Base-by-base conservation (phyloP, 1,284 basidiomycete genomes). In the Malassezia japonica region DNA sequence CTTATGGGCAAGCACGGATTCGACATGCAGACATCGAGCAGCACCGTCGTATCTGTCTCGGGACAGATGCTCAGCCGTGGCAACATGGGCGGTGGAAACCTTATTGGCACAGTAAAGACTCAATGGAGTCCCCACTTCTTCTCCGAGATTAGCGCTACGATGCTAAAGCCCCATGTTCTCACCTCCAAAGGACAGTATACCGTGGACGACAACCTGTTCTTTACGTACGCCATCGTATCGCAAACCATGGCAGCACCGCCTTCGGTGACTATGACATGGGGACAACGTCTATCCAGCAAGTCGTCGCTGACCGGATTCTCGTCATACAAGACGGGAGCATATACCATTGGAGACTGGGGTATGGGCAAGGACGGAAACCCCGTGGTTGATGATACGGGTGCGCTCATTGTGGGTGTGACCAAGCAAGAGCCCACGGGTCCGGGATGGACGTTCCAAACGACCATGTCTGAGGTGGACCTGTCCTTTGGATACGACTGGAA, bases 51-150 rank as follows among this genome's bases (percentile, higher is more conserved):
- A 9, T 60, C 48, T 4, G 48, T 71, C 13, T 56, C 60, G 0
- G 69, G 66, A 2, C 76, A 77, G 46, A 76, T 77, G 70, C 64
- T 75, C 20, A 64, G 66, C 6, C 59, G 74, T 21, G 66, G 66
- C 39, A 70, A 75, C 6, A 60, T 66, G 15, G 76, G 77, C 8
- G 77, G 76, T 6, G 78, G 77, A 15, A 78, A 77, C 48, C 67
- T 83, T 49, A 65, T 79, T 36, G 82, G 81, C 37, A 81, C 81
- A 4, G 59, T 85, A 42, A 79, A 79, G 50, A 81, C 84, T 61
- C 82, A 83, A 55, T 79, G 80, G 66, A 80, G 79, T 20, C 80
- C 81, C 12, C 76, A 78, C 31, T 68, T 83, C 7, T 74, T 33
- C 68, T 61, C 61, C 24, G 70, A 72, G 27, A 20, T 62, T 16